Evolutionary conservation across 768 basidiomycete species (phyloP), one percentile per base, ranked within the genome.

Genomic region (Calocybe gangraenosa): DNA sequence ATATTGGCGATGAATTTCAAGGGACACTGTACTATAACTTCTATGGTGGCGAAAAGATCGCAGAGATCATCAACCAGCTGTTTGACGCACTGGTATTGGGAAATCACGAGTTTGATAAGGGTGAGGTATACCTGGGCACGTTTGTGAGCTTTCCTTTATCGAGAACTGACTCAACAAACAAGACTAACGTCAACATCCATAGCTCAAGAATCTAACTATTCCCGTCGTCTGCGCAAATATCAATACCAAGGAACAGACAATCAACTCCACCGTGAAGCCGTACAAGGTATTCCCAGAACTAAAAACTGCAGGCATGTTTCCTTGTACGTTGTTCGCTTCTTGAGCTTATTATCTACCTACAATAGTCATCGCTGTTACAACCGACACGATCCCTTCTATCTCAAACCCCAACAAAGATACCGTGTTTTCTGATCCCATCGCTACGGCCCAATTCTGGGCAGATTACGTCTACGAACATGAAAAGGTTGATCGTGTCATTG

Each of bases 401-500:
- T 46, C 45, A 2, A 46, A 40, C 15, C 45, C 45, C 32, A 46
- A 30, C 38, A 11, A 39, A 7, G 45, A 46, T 23, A 46, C 45
- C 17, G 38, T 46, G 18, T 46, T 46, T 20, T 23, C 45, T 3
- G 45, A 46, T 18, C 45, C 45, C 18, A 46, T 46, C 20, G 37
- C 45, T 10, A 40, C 45, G 9, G 37, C 45, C 3, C 45, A 46
- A 25, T 46, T 32, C 28, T 45, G 44, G 44, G 37, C 44, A 3
- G 44, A 45, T 17, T 46, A 46, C 37, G 45, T 46, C n/a, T 46
- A 46, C 21, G 38, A 38, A 11, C 45, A 46, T 21, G 45, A 46
- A 28, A 7, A 38, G 13, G 45, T 46, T n/a, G 45, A 46, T 19
- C 45, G 38, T 18, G 31, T 46, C 14, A 40, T 46, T 20, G 38